Conservation (phyloP, 257 asterid genomes). For the Gardenia jasminoides region DNA sequence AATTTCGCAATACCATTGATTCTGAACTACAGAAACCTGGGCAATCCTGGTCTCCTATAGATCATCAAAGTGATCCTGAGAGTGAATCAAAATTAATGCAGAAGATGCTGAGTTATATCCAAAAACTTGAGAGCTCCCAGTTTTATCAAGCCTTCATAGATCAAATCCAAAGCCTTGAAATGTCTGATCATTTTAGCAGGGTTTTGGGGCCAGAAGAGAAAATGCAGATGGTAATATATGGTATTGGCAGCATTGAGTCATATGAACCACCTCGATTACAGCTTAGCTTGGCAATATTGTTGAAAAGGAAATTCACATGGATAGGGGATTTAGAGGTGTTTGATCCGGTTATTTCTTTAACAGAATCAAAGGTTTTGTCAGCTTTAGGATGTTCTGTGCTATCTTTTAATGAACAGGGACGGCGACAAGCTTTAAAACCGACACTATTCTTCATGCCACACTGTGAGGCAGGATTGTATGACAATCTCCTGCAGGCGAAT, state of each 20-base stretch:
- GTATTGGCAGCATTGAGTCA: conserved; percentile 89
- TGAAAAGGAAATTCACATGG: conserved; percentile 73
- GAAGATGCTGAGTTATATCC: conserved; percentile 49
- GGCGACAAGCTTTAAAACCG: conserved; percentile 53
- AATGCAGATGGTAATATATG: conserved; percentile 78
- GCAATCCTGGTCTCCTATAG: conserved; percentile 59
- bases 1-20: conserved; percentile 19
- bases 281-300: conserved; percentile 67
- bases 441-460: conserved; percentile 95
- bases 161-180: conserved; percentile 48
- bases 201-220: conserved; percentile 52
- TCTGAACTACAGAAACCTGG: conserved; percentile 36
- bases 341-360: conserved; percentile 73
- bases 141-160: conserved; percentile 42
- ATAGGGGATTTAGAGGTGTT: conserved; percentile 74
- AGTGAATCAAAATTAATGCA: conserved; percentile 60
- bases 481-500: conserved; percentile 67
- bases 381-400: conserved; percentile 76
- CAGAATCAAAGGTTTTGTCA: conserved; percentile 62
- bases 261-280: conserved; percentile 70
- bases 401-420: conserved; percentile 72
- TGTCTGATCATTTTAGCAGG: conserved; percentile 35
- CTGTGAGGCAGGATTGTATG: conserved; percentile 69
- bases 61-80: conserved; percentile 43
- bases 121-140: conserved; percentile 47